These are phyloP conservation scores for Craterostigma plantagineum DNA, from an alignment of 257 asterid genomes.

Conservation along the genomic window DNA sequence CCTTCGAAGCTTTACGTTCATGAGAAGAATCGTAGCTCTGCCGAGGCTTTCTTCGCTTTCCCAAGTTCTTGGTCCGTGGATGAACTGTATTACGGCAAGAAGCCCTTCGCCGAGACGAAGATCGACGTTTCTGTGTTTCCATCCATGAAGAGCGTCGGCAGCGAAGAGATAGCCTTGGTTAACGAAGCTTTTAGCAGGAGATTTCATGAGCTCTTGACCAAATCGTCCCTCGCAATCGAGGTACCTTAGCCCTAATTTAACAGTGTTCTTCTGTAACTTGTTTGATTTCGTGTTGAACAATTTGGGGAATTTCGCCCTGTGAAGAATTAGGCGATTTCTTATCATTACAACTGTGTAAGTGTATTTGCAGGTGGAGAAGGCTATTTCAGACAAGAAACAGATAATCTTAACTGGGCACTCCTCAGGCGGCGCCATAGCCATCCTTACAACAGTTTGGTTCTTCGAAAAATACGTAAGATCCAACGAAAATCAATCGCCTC, in stretches of 20 bases:
- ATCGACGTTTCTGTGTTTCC: slow-evolving; percentile 32
- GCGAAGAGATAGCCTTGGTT: slow-evolving; percentile 36
- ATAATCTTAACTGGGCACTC: slow-evolving; percentile 73
- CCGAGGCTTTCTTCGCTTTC: slow-evolving; percentile 44
- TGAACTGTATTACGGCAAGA: slow-evolving; percentile 30
- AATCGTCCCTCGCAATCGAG: slow-evolving; percentile 39
- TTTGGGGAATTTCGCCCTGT: too few relatives aligned
- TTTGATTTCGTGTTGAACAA: too few relatives aligned
- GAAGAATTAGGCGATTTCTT: not conserved
- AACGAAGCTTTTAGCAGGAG: slow-evolving; percentile 43
- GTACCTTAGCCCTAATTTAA: slow-evolving; percentile 13
- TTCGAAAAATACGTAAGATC: slow-evolving; percentile 41
- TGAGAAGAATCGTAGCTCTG: slow-evolving; percentile 27
- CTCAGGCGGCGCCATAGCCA: slow-evolving; percentile 58
- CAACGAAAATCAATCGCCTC: slow-evolving; percentile 12
- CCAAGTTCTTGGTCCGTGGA: slow-evolving; percentile 50
- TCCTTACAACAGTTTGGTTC: slow-evolving; percentile 64
- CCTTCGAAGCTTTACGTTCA: slow-evolving; percentile 31
- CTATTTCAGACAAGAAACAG: slow-evolving; percentile 42
- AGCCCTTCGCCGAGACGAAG: slow-evolving; percentile 45
- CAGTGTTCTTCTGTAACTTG: not conserved
- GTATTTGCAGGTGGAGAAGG: slow-evolving; percentile 52
- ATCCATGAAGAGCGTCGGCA: slow-evolving; percentile 44
- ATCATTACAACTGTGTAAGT: slow-evolving; percentile 1
- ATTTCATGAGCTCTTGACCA: slow-evolving; percentile 28